These are phyloP conservation scores for Naganishia sp. DNA, from an alignment of 1,284 basidiomycete species.

Conservation along the genomic window DNA sequence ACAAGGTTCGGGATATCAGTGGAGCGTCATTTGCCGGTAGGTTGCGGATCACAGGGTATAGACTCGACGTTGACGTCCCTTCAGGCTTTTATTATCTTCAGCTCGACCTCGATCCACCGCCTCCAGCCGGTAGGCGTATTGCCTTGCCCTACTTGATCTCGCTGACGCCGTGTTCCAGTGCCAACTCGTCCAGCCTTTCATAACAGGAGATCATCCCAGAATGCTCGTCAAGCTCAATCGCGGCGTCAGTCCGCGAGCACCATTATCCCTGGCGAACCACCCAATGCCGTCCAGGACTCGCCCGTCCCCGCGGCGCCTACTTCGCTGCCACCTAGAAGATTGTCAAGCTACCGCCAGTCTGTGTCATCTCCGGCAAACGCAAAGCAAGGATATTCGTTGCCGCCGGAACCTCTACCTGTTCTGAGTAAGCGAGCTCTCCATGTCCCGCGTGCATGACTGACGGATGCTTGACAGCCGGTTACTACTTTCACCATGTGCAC, in stretches of 20 bases:
- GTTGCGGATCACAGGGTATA: slow-evolving; percentile 39
- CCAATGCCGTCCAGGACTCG: neutral
- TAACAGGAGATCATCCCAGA: slow-evolving; percentile 43
- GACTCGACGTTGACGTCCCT: slow-evolving; percentile 15
- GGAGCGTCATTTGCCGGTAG: slow-evolving; percentile 92
- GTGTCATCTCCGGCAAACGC: neutral
- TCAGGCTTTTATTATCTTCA: slow-evolving; percentile 84
- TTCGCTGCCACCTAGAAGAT: neutral
- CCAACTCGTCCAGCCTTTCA: slow-evolving; percentile 35
- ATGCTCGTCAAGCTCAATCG: slow-evolving; percentile 41
- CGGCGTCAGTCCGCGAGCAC: neutral
- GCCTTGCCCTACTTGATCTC: slow-evolving; percentile 46
- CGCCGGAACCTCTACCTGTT: slow-evolving; percentile 8
- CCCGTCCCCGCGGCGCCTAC: neutral
- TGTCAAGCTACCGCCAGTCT: neutral
- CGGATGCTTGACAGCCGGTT: slow-evolving; percentile 46
- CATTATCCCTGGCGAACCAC: neutral
- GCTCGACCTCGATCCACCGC: slow-evolving; percentile 65
- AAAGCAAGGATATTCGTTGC: slow-evolving; percentile 14
- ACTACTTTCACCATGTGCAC: slow-evolving; percentile 79
- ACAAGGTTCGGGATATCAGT: slow-evolving; percentile 88
- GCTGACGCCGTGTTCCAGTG: slow-evolving; percentile 53
- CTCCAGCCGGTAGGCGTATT: slow-evolving; percentile 23
- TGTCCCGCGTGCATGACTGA: neutral
- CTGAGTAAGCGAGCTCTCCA: slow-evolving; percentile 5